Base-by-base conservation (phyloP, 2,329 filamentous ascomycete genomes). In the Triangularia verruculosa region DNA sequence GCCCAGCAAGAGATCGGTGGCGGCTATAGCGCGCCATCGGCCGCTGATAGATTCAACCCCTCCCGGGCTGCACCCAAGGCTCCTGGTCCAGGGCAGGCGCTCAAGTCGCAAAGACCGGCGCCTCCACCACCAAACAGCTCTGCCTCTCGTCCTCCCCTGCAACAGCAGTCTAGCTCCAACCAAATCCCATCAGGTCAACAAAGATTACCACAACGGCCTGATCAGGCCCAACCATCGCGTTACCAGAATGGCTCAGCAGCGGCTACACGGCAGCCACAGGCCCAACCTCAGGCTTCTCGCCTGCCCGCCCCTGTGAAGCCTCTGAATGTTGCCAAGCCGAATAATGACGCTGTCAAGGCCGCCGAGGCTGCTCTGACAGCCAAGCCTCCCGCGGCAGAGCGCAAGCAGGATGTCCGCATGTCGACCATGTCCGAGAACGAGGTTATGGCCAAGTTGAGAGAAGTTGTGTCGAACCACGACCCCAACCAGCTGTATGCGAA, bases 371-470 rank as follows among this genome's bases (percentile, higher is more conserved):
- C 93, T 9, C 84, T 98, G 62, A 94, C 91, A 15, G 89, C 94
- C 72, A 95, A 96, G 78, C 89, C 91, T 53, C 75, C 86, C 25
- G 77, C 88, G 2, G 77, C 87, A 28, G 88, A 93, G 71, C 88
- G 91, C 66, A 88, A 91, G 77, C 93, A 97, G 78, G 95, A 97
- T 78, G 92, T 95, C 57, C 92, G 95, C 74, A 97, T 99, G 93
- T 98, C 94, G 39, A 96, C 91, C 71, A 98, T 99, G 95, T 91
- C 92, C 9, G 95, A 99, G 78, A 90, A 85, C 68, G 94, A 99
- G 76, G 95, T 99, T 63, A 99, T 99, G 95, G 89, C 92, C 69
- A 95, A 93, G 74, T 84, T 99, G 61, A 91, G 93, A 74, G 92
- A 96, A 69, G 94, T 95, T 7, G 95, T 99, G 1, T 97, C 93